Evolutionary conservation across 2,329 filamentous ascomycete genomes (phyloP).

Genomic region (Cercospora sp.): DNA sequence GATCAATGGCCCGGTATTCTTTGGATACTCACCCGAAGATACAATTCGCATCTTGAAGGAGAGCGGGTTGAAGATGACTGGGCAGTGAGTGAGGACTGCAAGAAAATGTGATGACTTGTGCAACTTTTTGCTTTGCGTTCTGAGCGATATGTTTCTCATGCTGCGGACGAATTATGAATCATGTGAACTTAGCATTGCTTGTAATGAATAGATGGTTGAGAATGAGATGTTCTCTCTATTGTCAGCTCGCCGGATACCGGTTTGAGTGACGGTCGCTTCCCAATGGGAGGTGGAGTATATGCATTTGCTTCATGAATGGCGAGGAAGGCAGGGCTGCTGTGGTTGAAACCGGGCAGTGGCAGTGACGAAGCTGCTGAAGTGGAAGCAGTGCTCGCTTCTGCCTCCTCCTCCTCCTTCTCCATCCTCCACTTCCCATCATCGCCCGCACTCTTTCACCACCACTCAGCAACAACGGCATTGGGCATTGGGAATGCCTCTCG

Average conservation of each 20-base stretch:
- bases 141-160: neutral
- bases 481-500: neutral
- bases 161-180: neutral
- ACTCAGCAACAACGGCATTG: neutral
- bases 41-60: slow-evolving; percentile 71
- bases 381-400: neutral
- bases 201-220: neutral
- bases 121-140: neutral
- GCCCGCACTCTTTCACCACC: neutral
- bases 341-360: neutral
- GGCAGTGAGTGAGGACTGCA: neutral
- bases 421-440: neutral
- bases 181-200: neutral
- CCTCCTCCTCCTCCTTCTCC: neutral
- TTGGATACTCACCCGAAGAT: slow-evolving; percentile 84
- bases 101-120: neutral
- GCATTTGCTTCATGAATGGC: neutral
- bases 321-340: neutral
- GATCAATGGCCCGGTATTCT: slow-evolving; percentile 91
- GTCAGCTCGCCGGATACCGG: neutral
- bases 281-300: neutral
- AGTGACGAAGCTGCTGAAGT: neutral
- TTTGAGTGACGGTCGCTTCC: neutral
- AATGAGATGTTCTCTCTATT: neutral
- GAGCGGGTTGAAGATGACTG: slow-evolving; percentile 24